Evolutionary conservation across 2,329 filamentous ascomycete species (phyloP).

Genomic region (Chalaropsis ovoidea): DNA sequence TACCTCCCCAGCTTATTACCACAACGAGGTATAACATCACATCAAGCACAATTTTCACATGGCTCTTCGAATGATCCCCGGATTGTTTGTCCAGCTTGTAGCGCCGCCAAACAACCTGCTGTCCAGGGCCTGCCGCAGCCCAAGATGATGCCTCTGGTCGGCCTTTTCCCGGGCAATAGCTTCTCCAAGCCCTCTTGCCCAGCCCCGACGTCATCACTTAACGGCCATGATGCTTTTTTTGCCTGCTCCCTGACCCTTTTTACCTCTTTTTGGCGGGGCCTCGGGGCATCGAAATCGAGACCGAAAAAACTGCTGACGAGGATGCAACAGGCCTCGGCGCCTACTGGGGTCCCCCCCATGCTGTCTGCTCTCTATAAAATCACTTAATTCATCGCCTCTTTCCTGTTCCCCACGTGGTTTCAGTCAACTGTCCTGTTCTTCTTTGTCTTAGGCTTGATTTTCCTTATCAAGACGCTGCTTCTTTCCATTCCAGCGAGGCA

Average conservation of each 20-base stretch:
- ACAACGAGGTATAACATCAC: conserved; percentile 1
- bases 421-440: background rate
- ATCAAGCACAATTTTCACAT: background rate
- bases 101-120: too few relatives aligned
- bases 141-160: background rate
- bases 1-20: background rate
- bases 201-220: background rate
- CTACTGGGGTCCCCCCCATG: background rate
- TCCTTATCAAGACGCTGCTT: background rate
- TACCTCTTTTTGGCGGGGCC: background rate
- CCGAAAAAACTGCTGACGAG: background rate
- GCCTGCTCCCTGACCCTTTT: background rate
- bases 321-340: background rate
- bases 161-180: background rate
- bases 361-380: background rate
- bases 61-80: too few relatives aligned
- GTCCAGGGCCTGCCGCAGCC: too few relatives aligned
- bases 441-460: background rate
- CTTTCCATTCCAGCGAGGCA: background rate
- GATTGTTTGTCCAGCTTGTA: too few relatives aligned
- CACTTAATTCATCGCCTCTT: background rate
- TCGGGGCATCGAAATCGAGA: background rate
- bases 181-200: background rate
- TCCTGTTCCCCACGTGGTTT: background rate
- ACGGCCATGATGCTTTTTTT: background rate